A percentile compares a stretch with the other conserved stretches of the same genome.
Evolutionary conservation across 2,329 filamentous ascomycete species (phyloP).

Genomic region (Exophiala sp.): DNA sequence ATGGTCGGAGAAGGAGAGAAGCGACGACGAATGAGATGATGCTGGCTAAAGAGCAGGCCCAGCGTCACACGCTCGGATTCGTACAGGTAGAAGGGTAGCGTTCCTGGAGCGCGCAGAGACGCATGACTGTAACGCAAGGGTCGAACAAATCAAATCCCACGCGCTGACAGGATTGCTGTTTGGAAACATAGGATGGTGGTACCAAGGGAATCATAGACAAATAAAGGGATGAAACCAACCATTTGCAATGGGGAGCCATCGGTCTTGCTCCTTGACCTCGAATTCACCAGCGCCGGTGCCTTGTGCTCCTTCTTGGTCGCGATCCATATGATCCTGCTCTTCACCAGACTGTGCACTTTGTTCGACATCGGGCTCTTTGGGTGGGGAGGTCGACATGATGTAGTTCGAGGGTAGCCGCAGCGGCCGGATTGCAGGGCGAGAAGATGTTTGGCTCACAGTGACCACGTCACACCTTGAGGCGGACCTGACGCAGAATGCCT

Average conservation of each 20-base stretch:
- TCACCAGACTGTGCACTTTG: slow-evolving; percentile 89
- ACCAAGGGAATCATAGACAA: slow-evolving; percentile 28
- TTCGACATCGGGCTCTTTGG: slow-evolving; percentile 80
- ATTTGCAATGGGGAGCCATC: slow-evolving; percentile 99
- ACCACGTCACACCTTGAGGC: slow-evolving; percentile 40
- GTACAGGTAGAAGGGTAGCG: slow-evolving; percentile 17
- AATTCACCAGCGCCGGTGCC: slow-evolving; percentile 77
- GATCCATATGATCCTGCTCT: slow-evolving; percentile 83
- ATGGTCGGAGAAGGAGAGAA: slow-evolving; percentile 43
- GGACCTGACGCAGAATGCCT: slow-evolving; percentile 22
- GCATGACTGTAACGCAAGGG: slow-evolving; percentile 36
- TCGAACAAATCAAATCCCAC: slow-evolving; percentile 48
- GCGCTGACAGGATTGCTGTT: slow-evolving; percentile 27
- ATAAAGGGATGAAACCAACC: slow-evolving; percentile 62
- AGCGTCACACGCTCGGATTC: slow-evolving; percentile 26
- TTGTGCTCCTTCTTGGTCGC: slow-evolving; percentile 61
- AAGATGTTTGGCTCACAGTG: slow-evolving; percentile 35
- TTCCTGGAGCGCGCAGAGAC: slow-evolving; percentile 31
- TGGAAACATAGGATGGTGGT: slow-evolving; percentile 6
- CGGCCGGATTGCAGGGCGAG: slow-evolving; percentile 35
- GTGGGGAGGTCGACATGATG: slow-evolving; percentile 92
- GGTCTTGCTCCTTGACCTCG: slow-evolving; percentile 98
- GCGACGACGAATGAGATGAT: slow-evolving; percentile 35
- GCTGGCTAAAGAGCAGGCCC: slow-evolving; percentile 24
- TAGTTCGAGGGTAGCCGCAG: slow-evolving; percentile 46